Conservation (phyloP, 805 yeast genomes). For the Candida pseudofarinosa region DNA sequence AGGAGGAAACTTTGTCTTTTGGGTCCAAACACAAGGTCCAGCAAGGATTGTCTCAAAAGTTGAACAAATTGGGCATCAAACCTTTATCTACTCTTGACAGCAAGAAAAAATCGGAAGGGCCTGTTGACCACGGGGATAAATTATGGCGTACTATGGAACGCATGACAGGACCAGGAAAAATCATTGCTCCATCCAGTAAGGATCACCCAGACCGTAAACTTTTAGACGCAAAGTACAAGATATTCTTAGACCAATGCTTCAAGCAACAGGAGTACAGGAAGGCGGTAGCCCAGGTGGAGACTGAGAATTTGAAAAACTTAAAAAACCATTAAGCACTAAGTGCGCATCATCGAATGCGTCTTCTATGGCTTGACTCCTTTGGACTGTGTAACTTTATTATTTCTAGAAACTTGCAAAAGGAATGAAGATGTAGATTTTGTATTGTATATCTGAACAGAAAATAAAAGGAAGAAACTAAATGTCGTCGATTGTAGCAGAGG, state of each 20-base stretch:
- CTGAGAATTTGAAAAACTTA: conserved; percentile 11
- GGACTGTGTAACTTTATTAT: too few species aligned
- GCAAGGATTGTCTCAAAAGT: conserved; percentile 46
- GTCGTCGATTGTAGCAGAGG: too few species aligned
- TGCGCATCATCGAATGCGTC: too few species aligned
- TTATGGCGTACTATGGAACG: conserved; percentile 86
- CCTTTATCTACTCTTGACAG: conserved; percentile 33
- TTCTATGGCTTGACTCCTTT: too few species aligned
- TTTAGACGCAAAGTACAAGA: conserved; percentile 73
- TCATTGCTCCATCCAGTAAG: conserved; percentile 61
- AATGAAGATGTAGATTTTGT: too few species aligned
- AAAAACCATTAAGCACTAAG: conserved; percentile 5
- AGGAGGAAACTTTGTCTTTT: conserved; percentile 52
- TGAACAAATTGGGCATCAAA: conserved; percentile 32
- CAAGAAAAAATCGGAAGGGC: conserved; percentile 13
- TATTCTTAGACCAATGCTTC: conserved; percentile 83
- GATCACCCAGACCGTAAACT: conserved; percentile 64
- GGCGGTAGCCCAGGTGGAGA: conserved; percentile 53
- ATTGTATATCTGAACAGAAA: too few species aligned
- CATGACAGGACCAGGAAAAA: conserved; percentile 80
- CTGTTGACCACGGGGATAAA: conserved; percentile 47
- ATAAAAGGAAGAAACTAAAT: too few species aligned
- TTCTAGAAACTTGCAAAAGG: too few species aligned
- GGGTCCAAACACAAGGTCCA: conserved; percentile 56
- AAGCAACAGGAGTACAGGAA: conserved; percentile 75